Evolutionary conservation across 2,329 filamentous ascomycete genomes (phyloP).

Genomic region (Beauveria asiatica): DNA sequence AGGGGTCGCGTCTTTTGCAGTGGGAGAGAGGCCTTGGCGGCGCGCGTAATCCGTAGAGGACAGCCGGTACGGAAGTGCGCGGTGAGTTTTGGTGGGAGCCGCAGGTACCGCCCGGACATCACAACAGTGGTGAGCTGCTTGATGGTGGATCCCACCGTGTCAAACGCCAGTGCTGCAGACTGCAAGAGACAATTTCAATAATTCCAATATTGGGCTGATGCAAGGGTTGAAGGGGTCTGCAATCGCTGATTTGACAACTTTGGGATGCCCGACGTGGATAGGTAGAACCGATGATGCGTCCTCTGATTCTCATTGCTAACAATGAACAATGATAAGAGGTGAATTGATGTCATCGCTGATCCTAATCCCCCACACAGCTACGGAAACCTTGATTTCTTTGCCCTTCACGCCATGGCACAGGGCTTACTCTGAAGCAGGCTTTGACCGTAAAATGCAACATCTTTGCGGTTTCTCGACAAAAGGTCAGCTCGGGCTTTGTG

Average conservation of each 20-base stretch:
- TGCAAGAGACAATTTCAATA: background rate
- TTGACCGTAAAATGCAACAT: background rate
- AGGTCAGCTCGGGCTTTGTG: background rate
- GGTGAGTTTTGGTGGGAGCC: background rate
- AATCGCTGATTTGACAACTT: background rate
- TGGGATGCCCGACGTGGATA: background rate
- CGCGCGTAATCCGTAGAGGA: background rate
- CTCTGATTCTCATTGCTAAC: background rate
- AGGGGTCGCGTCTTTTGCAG: constrained; percentile 7
- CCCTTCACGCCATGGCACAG: background rate
- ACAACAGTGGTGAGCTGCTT: background rate
- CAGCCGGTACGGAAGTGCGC: background rate
- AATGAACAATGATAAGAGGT: background rate
- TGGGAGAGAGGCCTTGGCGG: background rate
- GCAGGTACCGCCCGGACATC: background rate
- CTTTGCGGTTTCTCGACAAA: background rate
- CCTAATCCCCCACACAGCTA: background rate
- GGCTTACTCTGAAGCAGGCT: background rate
- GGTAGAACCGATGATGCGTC: background rate
- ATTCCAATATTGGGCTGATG: background rate
- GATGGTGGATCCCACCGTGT: background rate
- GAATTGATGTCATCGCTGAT: background rate
- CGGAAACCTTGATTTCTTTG: constrained; percentile 1
- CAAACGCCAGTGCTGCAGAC: background rate
- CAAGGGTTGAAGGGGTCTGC: background rate